These are phyloP conservation scores for Cantharellus cinnabarinus DNA, from an alignment of 768 basidiomycete genomes.

Conservation along the genomic window DNA sequence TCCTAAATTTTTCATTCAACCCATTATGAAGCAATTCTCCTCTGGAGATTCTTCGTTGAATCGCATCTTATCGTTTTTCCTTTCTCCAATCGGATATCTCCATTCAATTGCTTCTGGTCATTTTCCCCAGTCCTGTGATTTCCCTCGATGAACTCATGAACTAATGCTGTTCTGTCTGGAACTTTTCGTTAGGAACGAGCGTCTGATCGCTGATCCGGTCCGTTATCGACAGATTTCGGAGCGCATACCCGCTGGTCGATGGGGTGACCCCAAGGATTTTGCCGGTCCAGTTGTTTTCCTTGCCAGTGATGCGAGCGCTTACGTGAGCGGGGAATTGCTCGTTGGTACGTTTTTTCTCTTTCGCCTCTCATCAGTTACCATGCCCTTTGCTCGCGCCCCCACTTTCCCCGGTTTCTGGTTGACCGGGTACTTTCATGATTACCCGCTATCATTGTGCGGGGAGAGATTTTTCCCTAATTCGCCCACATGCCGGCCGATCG, in stretches of 20 bases:
- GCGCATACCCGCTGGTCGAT: constrained; percentile 49
- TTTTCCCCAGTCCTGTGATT: not conserved
- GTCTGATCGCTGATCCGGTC: constrained; percentile 40
- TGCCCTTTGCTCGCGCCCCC: no score
- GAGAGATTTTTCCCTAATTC: not conserved
- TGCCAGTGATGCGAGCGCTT: constrained; percentile 45
- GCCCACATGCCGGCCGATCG: no score
- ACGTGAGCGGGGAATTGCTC: constrained; percentile 50
- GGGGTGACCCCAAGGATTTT: constrained; percentile 55
- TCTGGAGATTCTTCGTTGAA: no score
- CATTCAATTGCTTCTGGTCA: no score
- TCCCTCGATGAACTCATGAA: not conserved
- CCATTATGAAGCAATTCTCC: no score
- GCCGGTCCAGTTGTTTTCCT: constrained; percentile 54
- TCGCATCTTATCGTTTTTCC: no score
- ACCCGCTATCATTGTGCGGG: not conserved
- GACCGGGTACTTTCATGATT: no score
- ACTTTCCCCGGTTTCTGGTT: no score
- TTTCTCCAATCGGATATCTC: no score
- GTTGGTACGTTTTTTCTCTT: constrained; percentile 33
- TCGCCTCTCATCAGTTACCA: not conserved
- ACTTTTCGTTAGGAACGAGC: constrained; percentile 31
- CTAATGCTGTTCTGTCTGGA: not conserved
- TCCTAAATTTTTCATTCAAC: no score
- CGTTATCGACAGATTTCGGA: constrained; percentile 52